A percentile compares a stretch with the other conserved stretches of the same genome.
phyloP scores from a whole-genome alignment of 768 basidiomycete genomes.

The Baorangia bicolor region DNA sequence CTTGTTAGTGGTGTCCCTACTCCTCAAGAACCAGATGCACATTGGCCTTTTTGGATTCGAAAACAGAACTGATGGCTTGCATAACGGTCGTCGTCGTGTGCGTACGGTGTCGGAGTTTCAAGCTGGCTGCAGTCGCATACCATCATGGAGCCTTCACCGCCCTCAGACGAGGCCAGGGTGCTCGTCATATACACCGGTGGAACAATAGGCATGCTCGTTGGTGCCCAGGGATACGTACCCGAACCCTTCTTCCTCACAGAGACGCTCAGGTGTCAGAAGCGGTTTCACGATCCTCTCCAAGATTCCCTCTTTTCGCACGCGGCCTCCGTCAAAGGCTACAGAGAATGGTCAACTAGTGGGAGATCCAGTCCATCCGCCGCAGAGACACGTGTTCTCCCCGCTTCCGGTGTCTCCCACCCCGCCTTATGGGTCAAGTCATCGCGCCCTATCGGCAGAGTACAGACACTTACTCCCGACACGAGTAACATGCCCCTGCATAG shows the following conservation, averaged over 20 bases:
- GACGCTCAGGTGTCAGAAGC: conserved; percentile 74
- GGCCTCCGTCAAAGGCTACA: conserved; percentile 73
- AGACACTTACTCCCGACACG: conserved; percentile 34
- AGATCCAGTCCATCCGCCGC: conserved; percentile 47
- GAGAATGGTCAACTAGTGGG: conserved; percentile 71
- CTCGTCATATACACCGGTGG: conserved; percentile 89
- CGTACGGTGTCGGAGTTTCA: conserved; percentile 14
- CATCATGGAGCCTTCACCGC: conserved; percentile 49
- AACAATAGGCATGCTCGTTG: conserved; percentile 86
- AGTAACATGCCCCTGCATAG: conserved; percentile 30
- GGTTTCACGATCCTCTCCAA: conserved; percentile 90
- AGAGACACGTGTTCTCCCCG: conserved; percentile 1
- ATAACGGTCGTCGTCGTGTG: too few relatives aligned
- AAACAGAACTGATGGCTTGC: conserved; percentile 31
- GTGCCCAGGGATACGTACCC: conserved; percentile 74
- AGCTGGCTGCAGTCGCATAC: neutral
- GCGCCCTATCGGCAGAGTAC: conserved; percentile 56
- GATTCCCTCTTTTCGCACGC: conserved; percentile 85
- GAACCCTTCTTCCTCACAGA: conserved; percentile 88
- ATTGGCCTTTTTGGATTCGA: conserved; percentile 24
- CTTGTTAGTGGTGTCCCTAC: conserved; percentile 2
- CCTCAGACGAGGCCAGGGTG: conserved; percentile 73
- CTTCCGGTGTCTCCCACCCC: conserved; percentile 26
- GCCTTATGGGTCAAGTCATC: conserved; percentile 66
- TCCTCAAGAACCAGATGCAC: neutral